Evolutionary conservation across 208 protist species (phyloP), one percentile per base, ranked within the genome.

Genomic region (Leishmania aethiopica): DNA sequence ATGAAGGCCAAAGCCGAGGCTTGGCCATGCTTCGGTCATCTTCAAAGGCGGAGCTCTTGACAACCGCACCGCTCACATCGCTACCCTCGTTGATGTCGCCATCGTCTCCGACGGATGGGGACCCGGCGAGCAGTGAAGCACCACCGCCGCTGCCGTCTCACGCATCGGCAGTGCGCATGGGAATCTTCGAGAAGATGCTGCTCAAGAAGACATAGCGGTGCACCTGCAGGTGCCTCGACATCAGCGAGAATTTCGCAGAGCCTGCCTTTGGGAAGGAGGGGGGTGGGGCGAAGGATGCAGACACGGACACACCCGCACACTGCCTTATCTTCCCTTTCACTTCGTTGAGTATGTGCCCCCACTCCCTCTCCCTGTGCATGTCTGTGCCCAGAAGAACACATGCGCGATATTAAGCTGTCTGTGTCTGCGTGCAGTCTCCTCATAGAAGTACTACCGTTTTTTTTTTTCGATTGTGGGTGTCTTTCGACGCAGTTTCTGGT

Each of bases 121-220:
- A 40, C 71, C 11, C 28, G 1, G 15, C 45, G 42, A 57, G 71
- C 28, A 28, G 22, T 37, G 45, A 47, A 5, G 45, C 49, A 7
- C 3, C 74, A 7, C 37, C 66, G 28, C 42, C 64, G 64, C 57
- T 78, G 40, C 51, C 80, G 59, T 78, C 80, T 11, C 53, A 57
- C 10, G 37, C 53, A 4, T 64, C 73, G 3, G 37, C 80, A 13
- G 64, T 13, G 3, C 49, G 59, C 45, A 28, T 74, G 74, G 49
- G 66, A 10, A 66, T 83, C 42, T 79, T 83, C 32, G 80, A 83
- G 32, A 74, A 64, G 64, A 83, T 83, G 80, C 19, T 45, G 2
- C 76, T 83, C 40, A 83, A 83, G 66, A 79, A 83, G 64, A 49
- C 64, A 15, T 64, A 51, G 45, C 59, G n/a, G 57, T 62, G 5